Base-by-base conservation (phyloP, 208 protist genomes). In the Leishmania lainsoni region DNA sequence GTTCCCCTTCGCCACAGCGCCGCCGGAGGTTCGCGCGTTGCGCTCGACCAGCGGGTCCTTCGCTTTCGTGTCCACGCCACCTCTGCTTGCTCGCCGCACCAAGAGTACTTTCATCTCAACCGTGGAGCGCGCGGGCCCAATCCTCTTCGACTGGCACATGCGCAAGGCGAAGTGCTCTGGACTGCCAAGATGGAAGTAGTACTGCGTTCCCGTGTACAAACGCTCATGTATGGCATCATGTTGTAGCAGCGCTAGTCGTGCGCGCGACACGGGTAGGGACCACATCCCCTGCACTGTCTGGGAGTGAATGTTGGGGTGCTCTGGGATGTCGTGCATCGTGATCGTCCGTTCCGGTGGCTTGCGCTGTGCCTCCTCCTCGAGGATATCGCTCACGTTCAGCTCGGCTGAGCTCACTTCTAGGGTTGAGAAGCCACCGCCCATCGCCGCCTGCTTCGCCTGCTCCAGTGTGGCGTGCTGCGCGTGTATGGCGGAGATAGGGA, bases 161-260 rank as follows among this genome's bases (percentile, higher is more conserved):
- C 89, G 81, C 69, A 90, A 74, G 35, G 82, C 90, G 59, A 92
- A 63, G 75, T 88, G 80, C 22, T 86, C 82, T 22, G 91, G 81
- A 29, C 72, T 81, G 54, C 75, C 83, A 35, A 95, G 81, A 48
- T 77, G 83, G n/a, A 95, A 83, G 42, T 81, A 75, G 74, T 87
- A 95, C 80, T 95, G 91, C 45, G 75, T 71, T 72, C 76, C 81
- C 4, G 77, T 79, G 76, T 51, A 81, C 22, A 78, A 26, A 22
- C 48, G n/a, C 48, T 84, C 75, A 0, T 20, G 9, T 20, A 29
- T 39, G n/a, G 58, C 29, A 45, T 77, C 54, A n/a, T 78, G 58
- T 45, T 56, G 29, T 2, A 54, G 26, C 29, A 79, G 20, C 54
- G 39, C 26, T 26, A 69, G 45, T n/a, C 10, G 29, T 26, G 22